phyloP scores from a whole-genome alignment of 371 early-diverging fungal genomes.

The Apophysomyces variabilis region DNA sequence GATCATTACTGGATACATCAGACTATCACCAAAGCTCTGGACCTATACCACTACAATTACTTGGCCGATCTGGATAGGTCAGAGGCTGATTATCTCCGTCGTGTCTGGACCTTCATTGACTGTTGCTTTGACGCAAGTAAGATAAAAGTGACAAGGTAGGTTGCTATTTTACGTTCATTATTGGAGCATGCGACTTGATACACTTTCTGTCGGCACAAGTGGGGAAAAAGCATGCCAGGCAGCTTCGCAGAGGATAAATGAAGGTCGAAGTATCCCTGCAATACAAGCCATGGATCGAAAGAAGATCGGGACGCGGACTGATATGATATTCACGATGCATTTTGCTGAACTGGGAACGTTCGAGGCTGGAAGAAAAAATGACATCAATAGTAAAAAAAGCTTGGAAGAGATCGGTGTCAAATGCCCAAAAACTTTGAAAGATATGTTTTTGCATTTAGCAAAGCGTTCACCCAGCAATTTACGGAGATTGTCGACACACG shows the following conservation, averaged over 20 bases:
- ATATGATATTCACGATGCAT: not conserved
- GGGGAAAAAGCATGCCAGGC: not conserved
- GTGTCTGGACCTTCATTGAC: slow-evolving; percentile 12
- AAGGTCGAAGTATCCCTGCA: not conserved
- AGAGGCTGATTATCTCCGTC: not conserved
- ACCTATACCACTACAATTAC: not conserved
- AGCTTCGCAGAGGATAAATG: not conserved
- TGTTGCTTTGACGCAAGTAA: slow-evolving; percentile 13
- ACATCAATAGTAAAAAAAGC: not conserved
- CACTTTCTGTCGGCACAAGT: not conserved
- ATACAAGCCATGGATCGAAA: slow-evolving; percentile 2
- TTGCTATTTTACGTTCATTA: not conserved
- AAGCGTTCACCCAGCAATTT: not conserved
- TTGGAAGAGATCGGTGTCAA: slow-evolving; percentile 3
- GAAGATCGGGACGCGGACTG: not conserved
- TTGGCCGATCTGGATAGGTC: not conserved
- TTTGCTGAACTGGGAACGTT: slow-evolving; percentile 3
- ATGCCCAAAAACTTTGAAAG: slow-evolving; percentile 21
- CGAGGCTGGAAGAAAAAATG: slow-evolving; percentile 4
- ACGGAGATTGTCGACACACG: not conserved
- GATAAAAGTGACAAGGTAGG: slow-evolving; percentile 6
- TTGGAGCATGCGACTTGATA: not conserved
- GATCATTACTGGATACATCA: not conserved
- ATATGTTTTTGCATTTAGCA: slow-evolving; percentile 16
- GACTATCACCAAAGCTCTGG: not conserved